Conservation (phyloP, 495 filamentous ascomycete genomes). For the Talaromyces adpressus region DNA sequence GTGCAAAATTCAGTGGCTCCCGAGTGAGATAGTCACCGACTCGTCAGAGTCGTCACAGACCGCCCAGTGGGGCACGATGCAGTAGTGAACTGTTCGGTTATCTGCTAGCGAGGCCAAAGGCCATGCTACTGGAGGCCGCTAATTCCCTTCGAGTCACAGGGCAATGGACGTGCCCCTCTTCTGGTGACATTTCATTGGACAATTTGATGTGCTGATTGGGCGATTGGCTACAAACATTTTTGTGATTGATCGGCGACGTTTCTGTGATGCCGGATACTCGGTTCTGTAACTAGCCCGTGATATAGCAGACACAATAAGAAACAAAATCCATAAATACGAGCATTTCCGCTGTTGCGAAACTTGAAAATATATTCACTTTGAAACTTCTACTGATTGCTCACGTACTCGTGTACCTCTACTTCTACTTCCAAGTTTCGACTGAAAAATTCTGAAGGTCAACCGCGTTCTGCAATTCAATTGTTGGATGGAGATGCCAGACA, state of each 20-base stretch:
- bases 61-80: not conserved
- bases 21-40: not conserved
- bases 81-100: not conserved
- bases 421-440: not conserved
- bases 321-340: not conserved
- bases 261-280: not conserved
- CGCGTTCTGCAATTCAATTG: not conserved
- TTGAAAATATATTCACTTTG: not conserved
- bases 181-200: not conserved
- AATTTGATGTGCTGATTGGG: not conserved
- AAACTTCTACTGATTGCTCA: not conserved
- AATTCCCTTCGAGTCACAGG: not conserved
- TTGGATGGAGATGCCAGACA: slow-evolving; percentile 9
- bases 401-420: not conserved
- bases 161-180: not conserved
- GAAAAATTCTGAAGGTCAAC: not conserved
- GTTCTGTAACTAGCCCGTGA: not conserved
- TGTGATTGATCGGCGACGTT: not conserved
- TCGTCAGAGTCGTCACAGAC: not conserved
- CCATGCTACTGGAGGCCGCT: not conserved
- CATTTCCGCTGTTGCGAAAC: not conserved
- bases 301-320: not conserved
- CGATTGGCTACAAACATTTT: not conserved
- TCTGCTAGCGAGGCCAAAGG: not conserved
- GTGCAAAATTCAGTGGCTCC: not conserved